Conservation (phyloP, 2,329 filamentous ascomycete genomes). For the Myriosclerotinia scirpicola region DNA sequence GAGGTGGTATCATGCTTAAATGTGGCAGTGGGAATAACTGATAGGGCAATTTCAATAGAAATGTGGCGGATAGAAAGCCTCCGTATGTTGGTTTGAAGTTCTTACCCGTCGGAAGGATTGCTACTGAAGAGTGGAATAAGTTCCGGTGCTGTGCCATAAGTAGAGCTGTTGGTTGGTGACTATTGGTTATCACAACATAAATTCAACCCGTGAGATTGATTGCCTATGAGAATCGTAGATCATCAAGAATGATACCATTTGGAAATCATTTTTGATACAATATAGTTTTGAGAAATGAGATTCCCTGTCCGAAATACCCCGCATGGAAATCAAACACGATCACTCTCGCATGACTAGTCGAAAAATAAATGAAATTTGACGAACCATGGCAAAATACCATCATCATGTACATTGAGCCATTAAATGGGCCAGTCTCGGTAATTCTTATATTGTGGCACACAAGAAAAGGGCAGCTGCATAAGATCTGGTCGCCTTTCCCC, state of each 20-base stretch:
- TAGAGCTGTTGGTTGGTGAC: background rate
- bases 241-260: background rate
- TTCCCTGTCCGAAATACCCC: conserved; percentile 21
- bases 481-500: conserved; percentile 24
- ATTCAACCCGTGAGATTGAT: background rate
- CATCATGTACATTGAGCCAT: background rate
- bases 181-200: conserved; percentile 5
- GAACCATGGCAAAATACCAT: conserved; percentile 19
- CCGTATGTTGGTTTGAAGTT: background rate
- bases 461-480: conserved; percentile 22
- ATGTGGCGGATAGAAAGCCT: background rate
- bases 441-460: conserved; percentile 12
- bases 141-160: background rate
- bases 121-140: conserved; percentile 6
- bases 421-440: background rate
- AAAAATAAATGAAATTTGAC: background rate
- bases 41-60: background rate
- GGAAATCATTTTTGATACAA: background rate
- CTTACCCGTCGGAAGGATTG: conserved; percentile 17
- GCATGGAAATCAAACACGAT: conserved; percentile 11
- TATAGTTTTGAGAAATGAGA: conserved; percentile 1
- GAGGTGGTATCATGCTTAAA: conserved; percentile 6
- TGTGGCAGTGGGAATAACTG: background rate
- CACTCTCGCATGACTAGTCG: conserved; percentile 15
- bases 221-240: background rate